Percentiles rank a stretch among this genome's conserved stretches.
Evolutionary conservation across 2,329 filamentous ascomycete genomes (phyloP).

Genomic region (Fusarium camptoceras): DNA sequence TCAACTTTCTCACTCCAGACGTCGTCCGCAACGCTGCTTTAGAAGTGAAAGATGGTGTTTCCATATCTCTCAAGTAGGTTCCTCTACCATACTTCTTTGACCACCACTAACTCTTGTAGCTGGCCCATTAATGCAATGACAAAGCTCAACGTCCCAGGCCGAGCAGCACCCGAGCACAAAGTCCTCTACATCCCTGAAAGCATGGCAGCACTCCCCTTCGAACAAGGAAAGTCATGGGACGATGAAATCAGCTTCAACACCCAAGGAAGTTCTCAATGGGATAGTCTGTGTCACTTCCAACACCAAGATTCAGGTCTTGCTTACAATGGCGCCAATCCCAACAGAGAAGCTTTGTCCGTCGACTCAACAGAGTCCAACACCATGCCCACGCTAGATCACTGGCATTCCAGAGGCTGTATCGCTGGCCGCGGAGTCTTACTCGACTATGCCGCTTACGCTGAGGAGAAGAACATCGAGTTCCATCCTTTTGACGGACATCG

Average conservation of each 20-base stretch:
- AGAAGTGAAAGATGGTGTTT: conserved; percentile 54
- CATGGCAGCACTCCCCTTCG: conserved; percentile 25
- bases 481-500: conserved; percentile 64
- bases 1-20: conserved; percentile 64
- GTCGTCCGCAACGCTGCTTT: conserved; percentile 47
- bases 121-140: conserved; percentile 37
- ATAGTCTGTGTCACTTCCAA: conserved; percentile 60
- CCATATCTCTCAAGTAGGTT: conserved; percentile 64
- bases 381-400: conserved; percentile 60
- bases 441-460: conserved; percentile 64
- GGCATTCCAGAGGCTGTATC: conserved; percentile 55
- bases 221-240: conserved; percentile 51
- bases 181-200: conserved; percentile 49
- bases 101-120: background rate
- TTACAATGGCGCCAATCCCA: conserved; percentile 63
- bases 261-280: conserved; percentile 67
- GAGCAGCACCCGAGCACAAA: conserved; percentile 49
- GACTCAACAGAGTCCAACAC: conserved; percentile 23
- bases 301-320: conserved; percentile 57
- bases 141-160: conserved; percentile 46
- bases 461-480: conserved; percentile 62
- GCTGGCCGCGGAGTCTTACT: conserved; percentile 64
- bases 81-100: rapidly evolving
- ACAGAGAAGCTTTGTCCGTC: conserved; percentile 47
- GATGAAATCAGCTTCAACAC: conserved; percentile 68